These are phyloP conservation scores for Nannizziopsis barbatae DNA, from an alignment of 2,329 filamentous ascomycete species.

Conservation along the genomic window DNA sequence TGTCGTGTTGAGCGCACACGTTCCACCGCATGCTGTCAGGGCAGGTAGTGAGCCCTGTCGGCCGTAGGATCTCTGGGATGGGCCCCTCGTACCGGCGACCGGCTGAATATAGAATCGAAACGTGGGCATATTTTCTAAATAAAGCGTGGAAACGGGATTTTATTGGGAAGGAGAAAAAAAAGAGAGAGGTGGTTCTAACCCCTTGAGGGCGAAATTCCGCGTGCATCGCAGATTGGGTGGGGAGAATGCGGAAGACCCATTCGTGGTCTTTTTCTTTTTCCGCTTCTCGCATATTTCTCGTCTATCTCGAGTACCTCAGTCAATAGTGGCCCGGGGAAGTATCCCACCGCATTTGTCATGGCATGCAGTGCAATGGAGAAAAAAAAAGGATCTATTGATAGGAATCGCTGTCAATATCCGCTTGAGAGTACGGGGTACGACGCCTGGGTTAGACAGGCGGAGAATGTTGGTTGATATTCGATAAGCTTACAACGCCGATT, in stretches of 20 bases:
- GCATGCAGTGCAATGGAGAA: too few relatives aligned
- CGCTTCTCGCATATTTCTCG: too few relatives aligned
- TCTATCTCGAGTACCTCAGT: too few relatives aligned
- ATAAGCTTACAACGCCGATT: neutral
- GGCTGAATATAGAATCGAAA: neutral
- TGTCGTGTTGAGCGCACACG: neutral
- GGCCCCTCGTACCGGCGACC: neutral
- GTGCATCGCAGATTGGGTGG: constrained; percentile 1
- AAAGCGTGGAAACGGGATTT: neutral
- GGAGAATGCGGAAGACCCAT: neutral
- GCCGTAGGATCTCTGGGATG: neutral
- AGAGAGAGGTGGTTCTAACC: too few relatives aligned
- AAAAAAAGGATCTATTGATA: neutral
- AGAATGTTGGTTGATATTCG: neutral
- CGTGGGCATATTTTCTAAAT: neutral
- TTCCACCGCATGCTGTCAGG: constrained; percentile 10
- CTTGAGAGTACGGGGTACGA: constrained; percentile 5
- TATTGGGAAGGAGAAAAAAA: neutral
- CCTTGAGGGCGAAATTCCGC: neutral
- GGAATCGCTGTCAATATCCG: constrained; percentile 8
- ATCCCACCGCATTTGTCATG: too few relatives aligned
- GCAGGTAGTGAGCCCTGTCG: neutral
- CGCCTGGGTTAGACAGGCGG: constrained; percentile 5
- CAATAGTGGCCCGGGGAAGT: too few relatives aligned
- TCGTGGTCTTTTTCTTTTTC: neutral